Percentiles rank a stretch among this genome's conserved stretches.
phyloP scores from a whole-genome alignment of 2,329 filamentous ascomycete genomes.

The Aspergillus sp. region DNA sequence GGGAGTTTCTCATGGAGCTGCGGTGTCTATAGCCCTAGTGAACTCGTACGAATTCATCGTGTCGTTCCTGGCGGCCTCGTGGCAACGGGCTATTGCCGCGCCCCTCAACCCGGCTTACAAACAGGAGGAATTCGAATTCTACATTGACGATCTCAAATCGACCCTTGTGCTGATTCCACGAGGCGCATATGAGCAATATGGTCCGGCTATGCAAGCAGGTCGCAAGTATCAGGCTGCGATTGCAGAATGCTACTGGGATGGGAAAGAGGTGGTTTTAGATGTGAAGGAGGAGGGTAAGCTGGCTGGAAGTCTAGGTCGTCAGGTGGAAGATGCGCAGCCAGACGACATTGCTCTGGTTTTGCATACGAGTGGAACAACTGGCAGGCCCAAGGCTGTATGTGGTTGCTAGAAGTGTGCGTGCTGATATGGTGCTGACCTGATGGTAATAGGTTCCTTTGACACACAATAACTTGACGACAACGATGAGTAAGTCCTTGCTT shows the following conservation, averaged over 20 bases:
- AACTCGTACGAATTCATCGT: constrained; percentile 88
- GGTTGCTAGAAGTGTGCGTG: not conserved
- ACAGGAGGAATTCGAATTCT: constrained; percentile 85
- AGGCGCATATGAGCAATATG: constrained; percentile 60
- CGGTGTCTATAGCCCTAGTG: constrained; percentile 74
- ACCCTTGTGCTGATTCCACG: constrained; percentile 68
- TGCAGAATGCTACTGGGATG: constrained; percentile 78
- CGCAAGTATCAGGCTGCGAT: constrained; percentile 75
- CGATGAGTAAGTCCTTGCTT: constrained; percentile 57
- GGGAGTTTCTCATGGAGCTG: constrained; percentile 61
- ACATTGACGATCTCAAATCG: constrained; percentile 79
- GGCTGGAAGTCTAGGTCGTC: constrained; percentile 41
- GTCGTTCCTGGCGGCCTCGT: constrained; percentile 76
- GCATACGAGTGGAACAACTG: constrained; percentile 80
- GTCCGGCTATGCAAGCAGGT: constrained; percentile 68
- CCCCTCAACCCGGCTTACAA: constrained; percentile 86
- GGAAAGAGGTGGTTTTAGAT: constrained; percentile 63
- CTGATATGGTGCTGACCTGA: not conserved
- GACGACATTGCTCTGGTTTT: constrained; percentile 76
- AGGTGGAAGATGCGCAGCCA: constrained; percentile 53
- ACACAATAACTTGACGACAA: constrained; percentile 71
- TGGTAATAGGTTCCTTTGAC: constrained; percentile 60
- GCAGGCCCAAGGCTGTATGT: constrained; percentile 70
- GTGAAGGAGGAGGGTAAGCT: constrained; percentile 70
- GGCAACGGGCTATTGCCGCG: constrained; percentile 75